Base-by-base conservation (phyloP, 2,329 filamentous ascomycete species). In the Colletotrichum musae region DNA sequence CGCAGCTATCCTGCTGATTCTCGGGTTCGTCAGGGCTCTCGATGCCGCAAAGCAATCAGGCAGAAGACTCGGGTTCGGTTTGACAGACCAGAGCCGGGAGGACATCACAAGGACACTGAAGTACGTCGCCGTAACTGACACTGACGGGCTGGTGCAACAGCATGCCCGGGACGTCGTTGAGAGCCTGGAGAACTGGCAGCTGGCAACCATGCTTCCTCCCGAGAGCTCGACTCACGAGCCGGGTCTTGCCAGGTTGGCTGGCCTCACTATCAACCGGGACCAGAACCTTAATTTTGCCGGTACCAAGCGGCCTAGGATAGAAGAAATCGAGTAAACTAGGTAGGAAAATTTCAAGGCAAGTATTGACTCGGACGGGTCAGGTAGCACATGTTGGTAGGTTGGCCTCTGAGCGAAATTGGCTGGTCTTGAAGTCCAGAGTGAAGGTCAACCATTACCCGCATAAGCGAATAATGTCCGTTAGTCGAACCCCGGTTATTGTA, bases 141-240 rank as follows among this genome's bases (percentile, higher is more conserved):
- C 84, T 26, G 92, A 94, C 75, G 91, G 87, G 0, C 79, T 94
- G 50, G 92, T 93, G 12, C 85, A 85, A 71, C 85, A 90, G 73
- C 91, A 94, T 77, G 91, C 91, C 2, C 81, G 80, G 39, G 90
- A 90, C 73, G 90, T 91, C n/a, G 77, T 90, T 12, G 92, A 93
- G 76, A 91, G 88, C 57, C 75, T 94, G 70, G 86, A 90, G 72
- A 88, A 85, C 67, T 91, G 89, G 87, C 84, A 86, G 67, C 79
- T 91, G 77, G 84, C 86, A 62, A 82, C 78, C 60, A 72, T 89
- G 64, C 76, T 89, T 50, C 84, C 82, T 26, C 71, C 58, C 15
- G 16, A 48, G 21, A 28, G 26, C 48, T 26, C 50, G 2, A n/a
- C 4, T 24, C 26, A 26, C 18, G 62, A 57, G 10, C n/a, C 50